Evolutionary conservation across 495 filamentous ascomycete species (phyloP).

Genomic region (Podospora didyma): DNA sequence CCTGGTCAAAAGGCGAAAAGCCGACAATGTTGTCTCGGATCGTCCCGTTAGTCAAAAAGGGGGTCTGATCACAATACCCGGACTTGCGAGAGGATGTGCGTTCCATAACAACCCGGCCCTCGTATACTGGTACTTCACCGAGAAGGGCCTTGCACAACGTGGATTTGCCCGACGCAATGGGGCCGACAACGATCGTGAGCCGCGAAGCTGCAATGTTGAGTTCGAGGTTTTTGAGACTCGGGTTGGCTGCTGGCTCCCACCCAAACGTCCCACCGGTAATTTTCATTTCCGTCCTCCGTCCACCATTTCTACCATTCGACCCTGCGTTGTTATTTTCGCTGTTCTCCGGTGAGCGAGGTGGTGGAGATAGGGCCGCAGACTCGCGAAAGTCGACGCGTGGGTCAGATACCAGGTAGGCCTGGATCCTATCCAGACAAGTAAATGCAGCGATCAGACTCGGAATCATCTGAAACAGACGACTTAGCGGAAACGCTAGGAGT

Average conservation of each 20-base stretch:
- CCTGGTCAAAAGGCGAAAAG: conserved; percentile 43
- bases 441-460: conserved; percentile 49
- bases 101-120: conserved; percentile 27
- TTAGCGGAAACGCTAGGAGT: conserved; percentile 54
- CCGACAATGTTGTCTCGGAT: conserved; percentile 36
- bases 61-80: conserved; percentile 41
- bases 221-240: conserved; percentile 32
- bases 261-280: conserved; percentile 31
- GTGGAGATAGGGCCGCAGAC: background rate
- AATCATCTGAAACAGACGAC: conserved; percentile 53
- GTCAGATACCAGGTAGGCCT: conserved; percentile 24
- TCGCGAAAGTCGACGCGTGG: conserved; percentile 20
- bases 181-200: conserved; percentile 32
- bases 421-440: conserved; percentile 57
- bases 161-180: conserved; percentile 41
- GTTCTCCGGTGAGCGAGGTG: background rate
- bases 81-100: conserved; percentile 11
- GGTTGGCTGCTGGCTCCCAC: conserved; percentile 34
- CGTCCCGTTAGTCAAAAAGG: conserved; percentile 40
- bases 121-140: conserved; percentile 22
- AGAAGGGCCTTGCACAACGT: conserved; percentile 34
- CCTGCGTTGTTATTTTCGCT: conserved; percentile 9
- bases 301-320: background rate
- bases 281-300: background rate
- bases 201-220: conserved; percentile 32